Conservation (phyloP, 306 rosid genomes). For the Malus sylvestris region DNA sequence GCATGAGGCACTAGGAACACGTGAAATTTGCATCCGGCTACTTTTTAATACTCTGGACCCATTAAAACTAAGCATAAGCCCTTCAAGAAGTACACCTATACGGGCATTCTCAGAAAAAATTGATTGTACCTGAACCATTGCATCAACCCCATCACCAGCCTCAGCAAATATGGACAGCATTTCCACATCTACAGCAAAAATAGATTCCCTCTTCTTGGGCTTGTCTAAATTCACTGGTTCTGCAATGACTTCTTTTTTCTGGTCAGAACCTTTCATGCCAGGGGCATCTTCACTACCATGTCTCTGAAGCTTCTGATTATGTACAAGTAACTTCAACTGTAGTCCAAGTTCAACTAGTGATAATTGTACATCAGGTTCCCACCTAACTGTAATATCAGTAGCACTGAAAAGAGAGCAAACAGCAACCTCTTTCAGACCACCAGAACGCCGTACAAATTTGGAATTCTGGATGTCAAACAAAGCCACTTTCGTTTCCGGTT, state of each 20-base stretch:
- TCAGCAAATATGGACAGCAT: constrained; percentile 73
- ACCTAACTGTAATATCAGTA: constrained; percentile 75
- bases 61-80: constrained; percentile 72
- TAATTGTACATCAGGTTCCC: constrained; percentile 96
- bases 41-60: constrained; percentile 77
- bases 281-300: constrained; percentile 37
- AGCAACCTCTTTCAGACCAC: constrained; percentile 82
- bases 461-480: constrained; percentile 95
- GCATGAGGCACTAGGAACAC: constrained; percentile 65
- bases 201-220: constrained; percentile 78
- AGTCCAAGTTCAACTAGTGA: constrained; percentile 71
- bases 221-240: constrained; percentile 59
- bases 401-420: constrained; percentile 99
- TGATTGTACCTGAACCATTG: constrained; percentile 83
- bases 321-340: constrained; percentile 66
- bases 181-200: constrained; percentile 92
- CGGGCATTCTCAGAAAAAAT: constrained; percentile 97
- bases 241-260: constrained; percentile 42
- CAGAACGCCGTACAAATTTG: constrained; percentile 82
- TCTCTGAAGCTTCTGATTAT: constrained; percentile 60
- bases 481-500: constrained; percentile 54
- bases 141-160: constrained; percentile 94
- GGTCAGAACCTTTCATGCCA: constrained; percentile 33
- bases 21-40: constrained; percentile 97
- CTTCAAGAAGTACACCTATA: constrained; percentile 95